Evolutionary conservation across 176 grass and related monocot species (phyloP).

Genomic region (Zoysia japonica): DNA sequence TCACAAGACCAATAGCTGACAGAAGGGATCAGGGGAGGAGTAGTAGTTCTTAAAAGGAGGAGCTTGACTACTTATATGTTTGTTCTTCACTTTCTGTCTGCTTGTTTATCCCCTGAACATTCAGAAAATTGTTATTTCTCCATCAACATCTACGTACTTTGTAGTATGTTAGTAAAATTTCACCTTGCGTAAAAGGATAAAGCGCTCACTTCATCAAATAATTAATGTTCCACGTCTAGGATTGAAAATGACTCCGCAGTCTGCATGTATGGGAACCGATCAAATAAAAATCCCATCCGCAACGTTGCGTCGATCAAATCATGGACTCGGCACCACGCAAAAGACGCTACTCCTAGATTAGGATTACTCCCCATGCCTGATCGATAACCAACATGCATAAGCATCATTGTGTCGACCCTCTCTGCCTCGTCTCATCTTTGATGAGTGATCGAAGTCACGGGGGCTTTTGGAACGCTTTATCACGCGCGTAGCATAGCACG

Average conservation of each 20-base stretch:
- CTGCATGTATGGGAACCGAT: background rate
- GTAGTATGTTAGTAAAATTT: no score
- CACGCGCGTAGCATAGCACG: background rate
- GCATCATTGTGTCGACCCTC: constrained; percentile 20
- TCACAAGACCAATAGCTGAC: no score
- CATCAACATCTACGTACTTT: no score
- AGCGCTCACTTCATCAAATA: no score
- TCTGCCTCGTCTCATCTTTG: background rate
- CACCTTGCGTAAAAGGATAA: no score
- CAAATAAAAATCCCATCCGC: background rate
- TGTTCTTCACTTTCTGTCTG: no score
- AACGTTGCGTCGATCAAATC: constrained; percentile 22
- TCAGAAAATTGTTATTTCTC: no score
- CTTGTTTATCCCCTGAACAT: no score
- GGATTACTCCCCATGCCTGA: background rate
- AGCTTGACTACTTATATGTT: no score
- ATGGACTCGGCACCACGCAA: constrained; percentile 9
- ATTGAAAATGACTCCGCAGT: background rate
- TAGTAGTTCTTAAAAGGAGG: no score
- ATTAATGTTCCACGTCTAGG: background rate
- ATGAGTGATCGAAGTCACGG: constrained; percentile 10
- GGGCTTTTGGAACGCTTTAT: background rate
- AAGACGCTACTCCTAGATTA: background rate
- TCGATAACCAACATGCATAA: constrained; percentile 12
- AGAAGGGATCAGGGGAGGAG: no score